phyloP scores from a whole-genome alignment of 1,139 yeast species.

The Lodderomyces parapsilosis region DNA sequence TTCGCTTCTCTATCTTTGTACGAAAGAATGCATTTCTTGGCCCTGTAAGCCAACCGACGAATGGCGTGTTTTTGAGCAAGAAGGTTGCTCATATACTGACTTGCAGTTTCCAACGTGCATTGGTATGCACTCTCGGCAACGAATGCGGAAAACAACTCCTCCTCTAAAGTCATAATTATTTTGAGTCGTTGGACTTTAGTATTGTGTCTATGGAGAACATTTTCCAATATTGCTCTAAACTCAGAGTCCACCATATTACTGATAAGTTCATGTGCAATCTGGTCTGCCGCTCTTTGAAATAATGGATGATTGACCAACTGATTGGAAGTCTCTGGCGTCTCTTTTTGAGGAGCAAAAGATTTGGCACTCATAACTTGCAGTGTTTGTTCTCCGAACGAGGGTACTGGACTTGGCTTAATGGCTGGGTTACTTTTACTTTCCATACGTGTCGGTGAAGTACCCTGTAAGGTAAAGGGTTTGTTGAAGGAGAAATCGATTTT shows the following conservation, averaged over 20 bases:
- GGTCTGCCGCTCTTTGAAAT: conserved; percentile 20
- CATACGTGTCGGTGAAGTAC: background rate
- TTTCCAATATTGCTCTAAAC: conserved; percentile 23
- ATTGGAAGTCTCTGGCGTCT: background rate
- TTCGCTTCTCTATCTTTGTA: conserved; percentile 28
- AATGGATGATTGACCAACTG: conserved; percentile 17
- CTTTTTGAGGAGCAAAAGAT: background rate
- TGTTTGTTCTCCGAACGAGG: no score
- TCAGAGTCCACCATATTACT: conserved; percentile 31
- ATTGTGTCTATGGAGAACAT: conserved; percentile 22
- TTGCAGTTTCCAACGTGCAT: conserved; percentile 39
- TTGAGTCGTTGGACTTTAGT: conserved; percentile 24
- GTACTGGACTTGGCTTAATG: no score
- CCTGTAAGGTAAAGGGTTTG: conserved; percentile 1
- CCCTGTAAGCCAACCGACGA: conserved; percentile 24
- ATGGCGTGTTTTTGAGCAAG: conserved; percentile 26
- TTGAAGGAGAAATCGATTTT: conserved; percentile 9
- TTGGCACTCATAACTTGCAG: background rate
- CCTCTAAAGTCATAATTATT: conserved; percentile 38
- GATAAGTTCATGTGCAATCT: conserved; percentile 30
- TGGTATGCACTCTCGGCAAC: conserved; percentile 53
- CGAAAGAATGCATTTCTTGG: conserved; percentile 21
- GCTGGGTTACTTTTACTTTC: background rate
- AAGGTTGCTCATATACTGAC: conserved; percentile 30
- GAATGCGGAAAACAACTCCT: conserved; percentile 58